These are phyloP conservation scores for Paecilomyces variotii DNA, from an alignment of 2,329 filamentous ascomycete genomes.

Conservation along the genomic window DNA sequence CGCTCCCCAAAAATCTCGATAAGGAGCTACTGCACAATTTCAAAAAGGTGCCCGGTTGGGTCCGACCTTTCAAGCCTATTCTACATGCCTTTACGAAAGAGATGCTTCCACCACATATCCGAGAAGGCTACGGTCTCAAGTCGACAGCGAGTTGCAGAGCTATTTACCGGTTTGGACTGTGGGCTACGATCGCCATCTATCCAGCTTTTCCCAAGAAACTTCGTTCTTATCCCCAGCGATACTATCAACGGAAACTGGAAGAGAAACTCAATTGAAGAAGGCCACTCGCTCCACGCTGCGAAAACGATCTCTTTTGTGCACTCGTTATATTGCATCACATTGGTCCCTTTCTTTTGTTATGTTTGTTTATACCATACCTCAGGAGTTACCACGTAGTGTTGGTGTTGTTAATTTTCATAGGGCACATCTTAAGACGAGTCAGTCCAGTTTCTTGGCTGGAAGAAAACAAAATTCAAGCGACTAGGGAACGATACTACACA, in stretches of 20 bases:
- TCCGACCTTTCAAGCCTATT: slow-evolving; percentile 23
- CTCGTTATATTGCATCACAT: no score
- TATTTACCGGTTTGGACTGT: slow-evolving; percentile 24
- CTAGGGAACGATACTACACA: no score
- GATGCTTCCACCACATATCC: slow-evolving; percentile 24
- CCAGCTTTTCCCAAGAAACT: slow-evolving; percentile 23
- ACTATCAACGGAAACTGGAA: slow-evolving; percentile 21
- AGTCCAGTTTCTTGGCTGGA: no score
- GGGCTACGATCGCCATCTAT: slow-evolving; percentile 23
- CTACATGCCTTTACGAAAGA: slow-evolving; percentile 23
- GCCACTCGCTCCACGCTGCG: no score
- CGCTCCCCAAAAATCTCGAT: slow-evolving; percentile 15
- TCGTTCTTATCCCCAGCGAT: slow-evolving; percentile 22
- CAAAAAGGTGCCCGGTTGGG: slow-evolving; percentile 21
- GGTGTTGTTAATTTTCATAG: no score
- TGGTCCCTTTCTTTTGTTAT: no score
- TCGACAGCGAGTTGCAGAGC: slow-evolving; percentile 18
- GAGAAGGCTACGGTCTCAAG: slow-evolving; percentile 25
- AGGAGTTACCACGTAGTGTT: no score
- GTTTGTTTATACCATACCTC: no score
- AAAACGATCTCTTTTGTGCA: no score
- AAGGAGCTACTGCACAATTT: slow-evolving; percentile 16
- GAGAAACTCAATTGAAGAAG: not conserved
- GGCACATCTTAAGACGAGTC: no score
- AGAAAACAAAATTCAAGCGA: no score